phyloP scores from a whole-genome alignment of 495 filamentous ascomycete genomes.

The Penicillium waksmanii region DNA sequence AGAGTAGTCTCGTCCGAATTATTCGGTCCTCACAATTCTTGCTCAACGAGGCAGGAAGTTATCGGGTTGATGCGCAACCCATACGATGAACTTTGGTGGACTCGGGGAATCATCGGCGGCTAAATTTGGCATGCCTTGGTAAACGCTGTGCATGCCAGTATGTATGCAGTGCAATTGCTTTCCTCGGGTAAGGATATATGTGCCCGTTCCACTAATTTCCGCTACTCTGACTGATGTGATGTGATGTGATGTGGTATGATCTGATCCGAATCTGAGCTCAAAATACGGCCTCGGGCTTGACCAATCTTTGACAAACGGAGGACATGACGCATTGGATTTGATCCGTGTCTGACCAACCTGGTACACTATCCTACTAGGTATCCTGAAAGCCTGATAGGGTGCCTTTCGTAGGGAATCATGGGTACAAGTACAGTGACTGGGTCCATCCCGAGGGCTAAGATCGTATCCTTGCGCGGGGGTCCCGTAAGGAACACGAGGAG shows the following conservation, averaged over 20 bases:
- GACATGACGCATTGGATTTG: background rate
- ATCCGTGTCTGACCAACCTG: too few relatives aligned
- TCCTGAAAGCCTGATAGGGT: background rate
- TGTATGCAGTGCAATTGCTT: too few relatives aligned
- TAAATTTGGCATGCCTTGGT: background rate
- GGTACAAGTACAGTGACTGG: background rate
- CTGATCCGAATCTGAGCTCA: background rate
- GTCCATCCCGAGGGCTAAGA: background rate
- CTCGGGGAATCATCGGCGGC: background rate
- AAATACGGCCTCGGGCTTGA: background rate
- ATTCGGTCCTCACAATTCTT: background rate
- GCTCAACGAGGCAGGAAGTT: background rate
- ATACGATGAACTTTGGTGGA: too few relatives aligned
- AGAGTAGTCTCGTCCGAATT: background rate
- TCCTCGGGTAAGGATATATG: background rate
- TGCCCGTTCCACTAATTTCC: background rate
- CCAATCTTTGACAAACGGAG: background rate
- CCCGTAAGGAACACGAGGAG: background rate
- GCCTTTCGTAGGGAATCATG: background rate
- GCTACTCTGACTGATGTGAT: background rate
- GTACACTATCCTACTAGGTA: background rate
- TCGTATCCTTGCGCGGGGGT: background rate
- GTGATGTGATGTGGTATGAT: background rate
- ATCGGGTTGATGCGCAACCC: background rate
- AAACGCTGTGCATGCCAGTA: background rate